Percentiles rank a stretch among this genome's conserved stretches.
Conservation (phyloP, 1,139 yeast species). For the Saccharomyces hybrid region DNA sequence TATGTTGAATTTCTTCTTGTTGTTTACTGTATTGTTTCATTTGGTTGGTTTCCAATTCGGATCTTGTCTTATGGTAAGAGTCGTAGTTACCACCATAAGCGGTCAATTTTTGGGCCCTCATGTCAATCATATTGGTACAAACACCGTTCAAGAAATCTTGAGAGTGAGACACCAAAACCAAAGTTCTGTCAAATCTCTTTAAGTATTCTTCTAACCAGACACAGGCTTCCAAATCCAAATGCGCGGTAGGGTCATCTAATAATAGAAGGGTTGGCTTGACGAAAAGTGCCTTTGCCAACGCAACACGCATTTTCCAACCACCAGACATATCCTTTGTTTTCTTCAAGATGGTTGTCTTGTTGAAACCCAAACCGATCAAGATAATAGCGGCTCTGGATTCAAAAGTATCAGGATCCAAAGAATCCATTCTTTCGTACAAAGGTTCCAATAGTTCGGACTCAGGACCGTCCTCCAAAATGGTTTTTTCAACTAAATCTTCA, state of each 20-base stretch:
- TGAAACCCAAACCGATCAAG: conserved; percentile 96
- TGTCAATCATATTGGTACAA: conserved; percentile 95
- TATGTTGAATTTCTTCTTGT: conserved; percentile 97
- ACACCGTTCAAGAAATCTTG: conserved; percentile 99
- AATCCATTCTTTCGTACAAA: conserved; percentile 89
- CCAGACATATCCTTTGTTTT: conserved; percentile 99
- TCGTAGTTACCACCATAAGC: conserved; percentile 98
- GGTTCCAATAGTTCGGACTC: conserved; percentile 83
- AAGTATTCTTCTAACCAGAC: conserved; percentile 99
- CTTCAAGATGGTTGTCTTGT: conserved; percentile 71
- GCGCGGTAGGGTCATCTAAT: conserved; percentile 98
- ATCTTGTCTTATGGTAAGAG: conserved; percentile 88
- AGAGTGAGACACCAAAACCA: conserved; percentile 94
- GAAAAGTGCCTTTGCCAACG: conserved; percentile 68
- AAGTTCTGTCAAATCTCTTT: conserved; percentile 86
- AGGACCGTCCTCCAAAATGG: conserved; percentile 87
- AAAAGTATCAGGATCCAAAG: conserved; percentile 91
- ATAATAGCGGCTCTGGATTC: conserved; percentile 95
- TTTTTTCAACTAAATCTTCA: conserved; percentile 86
- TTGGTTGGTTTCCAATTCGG: conserved; percentile 92
- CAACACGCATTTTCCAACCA: conserved; percentile 82
- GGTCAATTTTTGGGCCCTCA: conserved; percentile 65
- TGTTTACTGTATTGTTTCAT: conserved; percentile 95
- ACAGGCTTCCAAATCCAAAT: conserved; percentile 98
- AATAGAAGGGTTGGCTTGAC: conserved; percentile 81